Base-by-base conservation (phyloP, 768 basidiomycete species). In the Pleurotus djamor region DNA sequence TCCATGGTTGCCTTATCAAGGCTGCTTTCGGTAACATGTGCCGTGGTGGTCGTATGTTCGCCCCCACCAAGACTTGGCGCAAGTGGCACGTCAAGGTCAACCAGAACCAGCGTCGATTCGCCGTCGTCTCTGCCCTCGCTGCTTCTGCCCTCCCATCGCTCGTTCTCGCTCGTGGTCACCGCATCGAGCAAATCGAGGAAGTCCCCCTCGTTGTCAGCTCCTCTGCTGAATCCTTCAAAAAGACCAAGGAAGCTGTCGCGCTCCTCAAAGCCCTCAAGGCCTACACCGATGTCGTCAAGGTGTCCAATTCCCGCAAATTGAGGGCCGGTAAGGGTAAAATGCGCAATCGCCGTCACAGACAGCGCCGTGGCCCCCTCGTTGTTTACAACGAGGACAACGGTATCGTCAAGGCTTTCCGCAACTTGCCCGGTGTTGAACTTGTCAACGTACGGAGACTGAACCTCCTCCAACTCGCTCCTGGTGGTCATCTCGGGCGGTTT, bases 11-110 rank as follows among this genome's bases (percentile, higher is more conserved):
- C 60, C 38, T 49, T 58, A 10, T 37, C 28, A 58, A 96, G 90
- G 97, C 94, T 74, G 97, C 97, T 35, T 98, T 98, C 80, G 97
- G 97, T 71, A 98, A 98, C 91, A 98, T 99, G 97, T 98, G 96
- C 84, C 92, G 97, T 77, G 96, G 97, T 72, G 97, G 97, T 82
- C 94, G 97, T 73, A 98, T 99, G 97, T 98, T 99, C 78, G 96
- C 96, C 33, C 97, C 97, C 14, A 98, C 96, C 79, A 98, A 97
- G 84, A 92, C 87, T 72, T 98, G 96, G 96, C 91, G 96, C 79
- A 96, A 88, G 76, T 99, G 97, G 97, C 97, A 99, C 80, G 92
- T 98, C 82, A 99, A 98, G 83, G 92, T 98, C 62, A 96, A 96
- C 88, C 92, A 95, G 83, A 96, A 96, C 85, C 96, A 98, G 79